Evolutionary conservation across 225 moss, liverwort and hornwort genomes (phyloP).

Genomic region (Rhytidiadelphus loreus): DNA sequence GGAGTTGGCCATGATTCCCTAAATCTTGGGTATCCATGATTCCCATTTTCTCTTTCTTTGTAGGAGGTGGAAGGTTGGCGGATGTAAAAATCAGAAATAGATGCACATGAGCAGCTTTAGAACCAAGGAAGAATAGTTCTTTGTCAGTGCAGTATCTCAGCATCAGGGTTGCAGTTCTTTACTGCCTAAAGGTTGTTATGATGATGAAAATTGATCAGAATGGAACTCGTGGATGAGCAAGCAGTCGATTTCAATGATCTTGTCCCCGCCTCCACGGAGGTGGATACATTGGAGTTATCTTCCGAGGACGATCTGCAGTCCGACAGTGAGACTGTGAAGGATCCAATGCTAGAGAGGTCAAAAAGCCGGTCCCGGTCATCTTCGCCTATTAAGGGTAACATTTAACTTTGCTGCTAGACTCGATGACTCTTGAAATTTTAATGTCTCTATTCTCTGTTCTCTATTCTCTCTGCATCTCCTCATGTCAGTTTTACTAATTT

Average conservation of each 20-base stretch:
- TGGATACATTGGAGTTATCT: not conserved
- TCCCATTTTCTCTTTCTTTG: not conserved
- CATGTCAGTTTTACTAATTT: not conserved
- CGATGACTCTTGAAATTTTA: not conserved
- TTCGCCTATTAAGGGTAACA: slow-evolving; percentile 33
- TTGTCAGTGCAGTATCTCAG: not conserved
- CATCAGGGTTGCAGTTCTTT: not conserved
- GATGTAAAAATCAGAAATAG: not conserved
- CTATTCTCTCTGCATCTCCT: not conserved
- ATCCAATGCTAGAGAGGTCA: slow-evolving; percentile 9
- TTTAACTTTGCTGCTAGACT: not conserved
- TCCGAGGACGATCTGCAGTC: slow-evolving; percentile 14
- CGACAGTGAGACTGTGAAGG: not conserved
- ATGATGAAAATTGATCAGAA: slow-evolving; percentile 18
- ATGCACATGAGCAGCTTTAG: not conserved
- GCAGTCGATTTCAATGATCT: slow-evolving; percentile 78
- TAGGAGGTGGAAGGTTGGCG: not conserved
- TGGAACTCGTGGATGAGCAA: slow-evolving; percentile 59
- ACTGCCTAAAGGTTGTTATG: not conserved
- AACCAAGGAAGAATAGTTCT: not conserved
- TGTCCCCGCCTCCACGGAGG: slow-evolving; percentile 28
- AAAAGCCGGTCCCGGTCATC: slow-evolving; percentile 31
- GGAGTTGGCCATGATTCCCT: not conserved
- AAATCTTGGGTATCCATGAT: not conserved
- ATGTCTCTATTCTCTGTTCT: not conserved